Evolutionary conservation across 768 basidiomycete species (phyloP).

Genomic region (Podaxis sp.): DNA sequence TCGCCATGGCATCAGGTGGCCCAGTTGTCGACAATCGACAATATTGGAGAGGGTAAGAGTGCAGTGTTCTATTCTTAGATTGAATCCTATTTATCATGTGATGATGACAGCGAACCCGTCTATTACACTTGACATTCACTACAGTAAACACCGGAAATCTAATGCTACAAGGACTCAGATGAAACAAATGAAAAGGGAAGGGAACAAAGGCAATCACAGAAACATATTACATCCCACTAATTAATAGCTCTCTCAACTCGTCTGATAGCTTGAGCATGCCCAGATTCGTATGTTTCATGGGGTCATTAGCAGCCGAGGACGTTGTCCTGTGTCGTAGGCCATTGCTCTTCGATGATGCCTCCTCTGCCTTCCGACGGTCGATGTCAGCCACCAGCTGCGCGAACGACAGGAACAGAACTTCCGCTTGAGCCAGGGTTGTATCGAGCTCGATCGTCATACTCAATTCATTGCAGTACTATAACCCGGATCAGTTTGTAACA

Average conservation of each 20-base stretch:
- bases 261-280: conserved; percentile 54
- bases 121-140: background rate
- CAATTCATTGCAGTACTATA: conserved; percentile 87
- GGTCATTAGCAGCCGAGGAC: conserved; percentile 16
- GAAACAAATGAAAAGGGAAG: background rate
- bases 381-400: conserved; percentile 85
- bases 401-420: conserved; percentile 94
- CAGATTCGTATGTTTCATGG: conserved; percentile 28
- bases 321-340: conserved; percentile 20
- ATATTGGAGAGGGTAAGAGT: background rate
- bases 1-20: conserved; percentile 30
- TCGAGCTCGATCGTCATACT: conserved; percentile 98
- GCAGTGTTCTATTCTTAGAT: background rate
- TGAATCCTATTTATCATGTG: background rate
- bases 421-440: conserved; percentile 92
- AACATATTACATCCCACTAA: conserved; percentile 21
- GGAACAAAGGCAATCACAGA: conserved; percentile 28
- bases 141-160: background rate
- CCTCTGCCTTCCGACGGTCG: conserved; percentile 74
- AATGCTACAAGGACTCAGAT: conserved; percentile 2
- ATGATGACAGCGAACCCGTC: background rate
- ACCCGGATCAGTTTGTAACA: background rate
- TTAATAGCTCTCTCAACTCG: conserved; percentile 58
- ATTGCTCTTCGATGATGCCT: conserved; percentile 31
- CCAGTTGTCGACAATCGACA: too few species aligned